phyloP scores from a whole-genome alignment of 2,329 filamentous ascomycete species.

The Pseudogymnoascus destructans region DNA sequence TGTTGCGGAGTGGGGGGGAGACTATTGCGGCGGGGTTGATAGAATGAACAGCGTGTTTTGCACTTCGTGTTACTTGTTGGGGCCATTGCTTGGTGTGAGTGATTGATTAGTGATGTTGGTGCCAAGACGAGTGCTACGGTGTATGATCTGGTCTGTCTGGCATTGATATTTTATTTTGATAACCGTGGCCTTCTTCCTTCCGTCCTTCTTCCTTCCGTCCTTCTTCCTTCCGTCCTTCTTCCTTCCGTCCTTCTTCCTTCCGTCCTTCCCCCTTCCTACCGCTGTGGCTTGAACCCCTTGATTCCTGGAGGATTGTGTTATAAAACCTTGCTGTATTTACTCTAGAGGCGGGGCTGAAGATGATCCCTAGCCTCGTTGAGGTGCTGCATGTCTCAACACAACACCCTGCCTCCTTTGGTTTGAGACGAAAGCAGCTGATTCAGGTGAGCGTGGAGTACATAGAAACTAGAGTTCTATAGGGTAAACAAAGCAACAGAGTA shows the following conservation, averaged over 20 bases:
- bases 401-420: constrained; percentile 4
- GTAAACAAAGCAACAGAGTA: not conserved
- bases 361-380: not conserved
- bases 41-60: constrained; percentile 36
- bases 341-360: not conserved
- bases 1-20: constrained; percentile 65
- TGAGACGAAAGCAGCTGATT: not conserved
- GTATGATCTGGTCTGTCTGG: not conserved
- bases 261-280: not conserved
- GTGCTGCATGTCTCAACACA: constrained; percentile 3
- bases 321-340: not conserved
- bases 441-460: not conserved
- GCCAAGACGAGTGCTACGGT: not conserved
- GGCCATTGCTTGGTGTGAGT: not conserved
- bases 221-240: not conserved
- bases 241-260: not conserved
- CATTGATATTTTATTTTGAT: not conserved
- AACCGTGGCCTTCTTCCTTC: not conserved
- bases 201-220: too few species aligned
- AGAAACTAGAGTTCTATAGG: not conserved
- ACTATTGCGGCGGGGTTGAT: constrained; percentile 81
- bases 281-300: not conserved
- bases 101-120: not conserved
- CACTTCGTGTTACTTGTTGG: constrained; percentile 15
- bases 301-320: not conserved